These are phyloP conservation scores for Calycina marina DNA, from an alignment of 2,329 filamentous ascomycete genomes.

Conservation along the genomic window DNA sequence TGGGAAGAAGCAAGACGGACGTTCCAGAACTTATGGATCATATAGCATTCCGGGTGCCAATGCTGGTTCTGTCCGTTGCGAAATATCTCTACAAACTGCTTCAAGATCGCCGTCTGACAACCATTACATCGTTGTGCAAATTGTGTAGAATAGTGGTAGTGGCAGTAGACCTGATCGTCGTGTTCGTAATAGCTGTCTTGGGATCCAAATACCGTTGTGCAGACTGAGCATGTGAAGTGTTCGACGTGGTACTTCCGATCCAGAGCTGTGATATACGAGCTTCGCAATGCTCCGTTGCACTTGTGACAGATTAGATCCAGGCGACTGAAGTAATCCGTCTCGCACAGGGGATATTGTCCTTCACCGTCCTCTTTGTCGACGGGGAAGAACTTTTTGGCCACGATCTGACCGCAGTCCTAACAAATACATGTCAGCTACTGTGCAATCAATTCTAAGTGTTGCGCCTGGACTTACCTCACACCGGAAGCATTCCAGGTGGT, in stretches of 20 bases:
- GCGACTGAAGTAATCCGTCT: slow-evolving; percentile 92
- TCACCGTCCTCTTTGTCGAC: slow-evolving; percentile 79
- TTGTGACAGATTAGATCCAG: slow-evolving; percentile 83
- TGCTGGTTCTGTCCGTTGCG: slow-evolving; percentile 96
- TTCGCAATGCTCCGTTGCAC: slow-evolving; percentile 81
- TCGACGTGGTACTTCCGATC: slow-evolving; percentile 98
- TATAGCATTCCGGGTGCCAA: slow-evolving; percentile 99
- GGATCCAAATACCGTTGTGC: slow-evolving; percentile 92
- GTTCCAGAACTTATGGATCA: slow-evolving; percentile 99
- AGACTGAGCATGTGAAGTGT: slow-evolving; percentile 96
- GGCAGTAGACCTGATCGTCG: slow-evolving; percentile 89
- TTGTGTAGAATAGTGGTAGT: slow-evolving; percentile 96
- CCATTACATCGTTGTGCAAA: slow-evolving; percentile 95
- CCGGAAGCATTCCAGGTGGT: slow-evolving; percentile 95
- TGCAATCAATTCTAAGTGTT: slow-evolving; percentile 16
- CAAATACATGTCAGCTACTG: too few relatives aligned
- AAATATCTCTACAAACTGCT: slow-evolving; percentile 98
- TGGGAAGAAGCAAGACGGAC: slow-evolving; percentile 49
- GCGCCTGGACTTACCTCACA: slow-evolving; percentile 70
- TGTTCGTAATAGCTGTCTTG: slow-evolving; percentile 99
- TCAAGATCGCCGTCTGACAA: slow-evolving; percentile 91
- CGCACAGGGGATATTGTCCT: slow-evolving; percentile 86
- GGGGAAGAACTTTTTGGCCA: slow-evolving; percentile 97
- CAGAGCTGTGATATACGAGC: slow-evolving; percentile 94
- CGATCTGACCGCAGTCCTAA: slow-evolving; percentile 91